Evolutionary conservation across 768 basidiomycete genomes (phyloP).

Genomic region (Peribolospora baueri): DNA sequence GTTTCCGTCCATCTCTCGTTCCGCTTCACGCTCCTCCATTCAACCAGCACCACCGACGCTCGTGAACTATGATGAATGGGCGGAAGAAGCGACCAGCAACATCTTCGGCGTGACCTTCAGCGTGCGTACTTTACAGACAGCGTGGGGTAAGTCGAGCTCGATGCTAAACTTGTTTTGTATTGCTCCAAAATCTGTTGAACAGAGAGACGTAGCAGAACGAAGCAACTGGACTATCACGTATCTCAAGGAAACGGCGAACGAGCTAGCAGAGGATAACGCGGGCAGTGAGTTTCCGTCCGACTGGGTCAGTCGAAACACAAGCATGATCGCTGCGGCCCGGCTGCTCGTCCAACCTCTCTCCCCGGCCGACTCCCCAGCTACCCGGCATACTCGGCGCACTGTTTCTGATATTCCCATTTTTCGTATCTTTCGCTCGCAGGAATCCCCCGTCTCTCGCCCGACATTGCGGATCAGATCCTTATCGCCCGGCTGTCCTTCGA

Average conservation of each 20-base stretch:
- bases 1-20: too few relatives aligned
- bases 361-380: too few relatives aligned
- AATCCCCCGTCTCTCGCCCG: conserved; percentile 24
- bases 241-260: conserved; percentile 50
- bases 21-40: too few relatives aligned
- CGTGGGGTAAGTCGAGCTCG: conserved; percentile 5
- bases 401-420: too few relatives aligned
- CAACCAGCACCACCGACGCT: too few relatives aligned
- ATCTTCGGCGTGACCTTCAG: conserved; percentile 58
- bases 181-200: background rate
- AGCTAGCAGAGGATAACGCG: conserved; percentile 34
- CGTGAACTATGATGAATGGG: conserved; percentile 37
- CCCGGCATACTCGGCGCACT: too few relatives aligned
- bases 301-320: too few relatives aligned
- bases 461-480: conserved; percentile 50
- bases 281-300: background rate
- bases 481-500: conserved; percentile 65
- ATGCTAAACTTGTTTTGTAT: background rate
- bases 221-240: conserved; percentile 49
- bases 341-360: too few relatives aligned
- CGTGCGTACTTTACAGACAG: conserved; percentile 25
- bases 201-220: conserved; percentile 36
- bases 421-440: too few relatives aligned
- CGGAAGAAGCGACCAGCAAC: conserved; percentile 38
- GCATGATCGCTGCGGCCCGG: too few relatives aligned